phyloP scores from a whole-genome alignment of 495 filamentous ascomycete genomes.

The Penicillium parvum region DNA sequence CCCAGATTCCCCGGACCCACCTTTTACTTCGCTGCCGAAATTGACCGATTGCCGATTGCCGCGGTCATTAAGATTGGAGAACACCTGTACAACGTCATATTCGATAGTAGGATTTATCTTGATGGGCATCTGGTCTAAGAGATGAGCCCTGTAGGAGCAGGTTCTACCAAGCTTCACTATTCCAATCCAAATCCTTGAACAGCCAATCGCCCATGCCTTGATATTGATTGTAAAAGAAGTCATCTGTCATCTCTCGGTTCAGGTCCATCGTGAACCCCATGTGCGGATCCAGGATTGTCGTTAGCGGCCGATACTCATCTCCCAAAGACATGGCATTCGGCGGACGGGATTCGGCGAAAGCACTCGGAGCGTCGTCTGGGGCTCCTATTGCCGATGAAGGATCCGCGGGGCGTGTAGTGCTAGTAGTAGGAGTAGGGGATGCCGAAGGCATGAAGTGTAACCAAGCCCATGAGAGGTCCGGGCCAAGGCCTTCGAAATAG shows the following conservation, averaged over 20 bases:
- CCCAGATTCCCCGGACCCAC: constrained; percentile 3
- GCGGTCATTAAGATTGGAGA: background rate
- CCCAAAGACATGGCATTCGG: background rate
- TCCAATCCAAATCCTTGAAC: constrained; percentile 16
- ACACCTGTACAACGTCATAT: constrained; percentile 6
- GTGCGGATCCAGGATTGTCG: constrained; percentile 14
- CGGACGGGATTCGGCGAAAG: constrained; percentile 3
- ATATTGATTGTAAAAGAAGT: constrained; percentile 18
- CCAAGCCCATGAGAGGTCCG: constrained; percentile 18
- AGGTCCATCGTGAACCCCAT: constrained; percentile 11
- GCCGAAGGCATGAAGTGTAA: constrained; percentile 2
- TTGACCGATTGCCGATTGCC: constrained; percentile 18
- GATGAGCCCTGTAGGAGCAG: no score
- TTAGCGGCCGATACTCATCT: constrained; percentile 15
- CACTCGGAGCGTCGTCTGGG: background rate
- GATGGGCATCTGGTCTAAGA: no score
- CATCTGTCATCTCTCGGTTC: background rate
- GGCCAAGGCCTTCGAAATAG: constrained; percentile 12
- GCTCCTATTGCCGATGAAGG: background rate
- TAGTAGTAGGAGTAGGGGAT: background rate
- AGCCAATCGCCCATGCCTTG: constrained; percentile 20
- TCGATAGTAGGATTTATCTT: no score
- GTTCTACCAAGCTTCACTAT: constrained; percentile 11
- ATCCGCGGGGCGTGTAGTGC: background rate
- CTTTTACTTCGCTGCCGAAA: constrained; percentile 9